Percentiles rank a stretch among this genome's conserved stretches.
Conservation (phyloP, 192 early-diverging fungal species). For the Piromyces sp. region DNA sequence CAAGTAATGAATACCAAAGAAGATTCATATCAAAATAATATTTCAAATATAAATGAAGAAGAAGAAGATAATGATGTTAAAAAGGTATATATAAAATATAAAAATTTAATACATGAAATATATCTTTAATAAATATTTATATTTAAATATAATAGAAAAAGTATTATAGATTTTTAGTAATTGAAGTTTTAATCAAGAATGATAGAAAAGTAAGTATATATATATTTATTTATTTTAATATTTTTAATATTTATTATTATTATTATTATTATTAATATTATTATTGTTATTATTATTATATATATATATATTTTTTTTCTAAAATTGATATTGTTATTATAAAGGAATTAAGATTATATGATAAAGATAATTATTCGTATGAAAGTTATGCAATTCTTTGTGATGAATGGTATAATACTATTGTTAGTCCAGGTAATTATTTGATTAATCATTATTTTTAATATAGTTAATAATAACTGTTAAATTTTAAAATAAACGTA, state of each 20-base stretch:
- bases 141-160: background rate
- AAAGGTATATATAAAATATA: too few species aligned
- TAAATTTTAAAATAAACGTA: too few species aligned
- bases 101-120: too few species aligned
- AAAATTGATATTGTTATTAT: too few species aligned
- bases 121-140: background rate
- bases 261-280: background rate
- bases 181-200: constrained; percentile 11
- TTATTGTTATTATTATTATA: too few species aligned
- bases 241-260: background rate
- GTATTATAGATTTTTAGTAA: constrained; percentile 15
- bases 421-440: constrained; percentile 18
- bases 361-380: constrained; percentile 1
- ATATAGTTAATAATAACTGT: too few species aligned
- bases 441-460: background rate
- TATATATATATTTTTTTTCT: background rate
- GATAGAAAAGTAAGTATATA: background rate
- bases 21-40: background rate
- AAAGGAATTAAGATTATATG: constrained; percentile 14
- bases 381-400: constrained; percentile 29
- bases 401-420: constrained; percentile 47
- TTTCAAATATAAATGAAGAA: too few species aligned
- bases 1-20: background rate
- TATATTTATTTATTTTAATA: constrained; percentile 2
- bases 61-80: too few species aligned